phyloP scores from a whole-genome alignment of 2,329 filamentous ascomycete species.

The Penicillium digitatum region DNA sequence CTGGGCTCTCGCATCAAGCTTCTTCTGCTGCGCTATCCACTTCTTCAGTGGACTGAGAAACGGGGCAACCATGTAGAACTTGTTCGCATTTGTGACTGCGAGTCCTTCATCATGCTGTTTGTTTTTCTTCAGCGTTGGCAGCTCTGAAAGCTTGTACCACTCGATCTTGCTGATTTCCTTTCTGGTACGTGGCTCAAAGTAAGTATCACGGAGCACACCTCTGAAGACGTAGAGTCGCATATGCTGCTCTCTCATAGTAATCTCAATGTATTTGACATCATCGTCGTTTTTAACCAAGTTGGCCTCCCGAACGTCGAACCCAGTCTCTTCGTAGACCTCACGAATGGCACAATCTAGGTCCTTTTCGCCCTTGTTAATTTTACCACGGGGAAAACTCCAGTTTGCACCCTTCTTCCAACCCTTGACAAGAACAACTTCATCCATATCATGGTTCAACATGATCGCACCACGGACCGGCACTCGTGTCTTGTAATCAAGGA shows the following conservation, averaged over 20 bases:
- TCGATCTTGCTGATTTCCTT: conserved; percentile 97
- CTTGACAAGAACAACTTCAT: conserved; percentile 86
- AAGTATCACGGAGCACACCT: conserved; percentile 77
- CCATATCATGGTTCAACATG: conserved; percentile 89
- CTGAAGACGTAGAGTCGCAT: conserved; percentile 90
- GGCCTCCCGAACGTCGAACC: conserved; percentile 72
- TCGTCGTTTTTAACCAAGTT: conserved; percentile 70
- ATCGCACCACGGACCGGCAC: conserved; percentile 94
- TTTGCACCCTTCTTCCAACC: conserved; percentile 96
- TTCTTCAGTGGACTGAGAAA: conserved; percentile 82
- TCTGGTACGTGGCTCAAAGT: conserved; percentile 83
- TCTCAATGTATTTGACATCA: conserved; percentile 76
- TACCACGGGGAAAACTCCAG: conserved; percentile 95
- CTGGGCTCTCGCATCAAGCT: conserved; percentile 57
- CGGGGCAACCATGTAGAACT: conserved; percentile 97
- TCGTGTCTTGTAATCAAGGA: conserved; percentile 88
- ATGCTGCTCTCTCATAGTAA: conserved; percentile 88
- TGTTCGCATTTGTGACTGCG: conserved; percentile 64
- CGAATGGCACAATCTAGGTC: conserved; percentile 90
- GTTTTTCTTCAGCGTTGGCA: conserved; percentile 74
- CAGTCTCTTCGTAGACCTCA: conserved; percentile 95
- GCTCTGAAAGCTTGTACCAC: conserved; percentile 87
- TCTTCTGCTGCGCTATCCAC: conserved; percentile 84
- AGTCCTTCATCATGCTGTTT: conserved; percentile 61
- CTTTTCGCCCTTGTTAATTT: conserved; percentile 96